Conservation (phyloP, 2,329 filamentous ascomycete genomes). For the Aaosphaeria arxii region DNA sequence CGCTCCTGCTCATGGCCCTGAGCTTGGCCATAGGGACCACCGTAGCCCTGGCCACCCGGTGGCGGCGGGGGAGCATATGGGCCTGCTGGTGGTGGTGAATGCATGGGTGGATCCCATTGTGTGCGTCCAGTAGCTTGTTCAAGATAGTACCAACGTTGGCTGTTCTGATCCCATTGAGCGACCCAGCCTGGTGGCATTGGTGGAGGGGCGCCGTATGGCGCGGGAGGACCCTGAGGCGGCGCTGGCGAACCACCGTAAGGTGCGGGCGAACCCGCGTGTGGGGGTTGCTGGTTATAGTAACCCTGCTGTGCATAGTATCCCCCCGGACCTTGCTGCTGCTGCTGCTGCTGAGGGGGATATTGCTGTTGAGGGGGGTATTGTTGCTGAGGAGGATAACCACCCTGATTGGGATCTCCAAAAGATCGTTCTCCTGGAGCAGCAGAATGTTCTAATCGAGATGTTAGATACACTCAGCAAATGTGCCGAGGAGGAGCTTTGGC, state of each 20-base stretch:
- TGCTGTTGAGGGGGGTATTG: neutral
- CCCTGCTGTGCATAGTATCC: conserved; percentile 2
- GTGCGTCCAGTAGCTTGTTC: conserved; percentile 60
- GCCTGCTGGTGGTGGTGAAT: conserved; percentile 22
- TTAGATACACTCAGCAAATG: neutral
- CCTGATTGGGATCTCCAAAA: neutral
- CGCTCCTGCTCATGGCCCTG: conserved; percentile 8
- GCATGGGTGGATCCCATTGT: conserved; percentile 61
- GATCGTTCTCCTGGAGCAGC: neutral
- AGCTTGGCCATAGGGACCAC: conserved; percentile 21
- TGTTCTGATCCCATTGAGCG: conserved; percentile 60
- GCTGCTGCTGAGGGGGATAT: conserved; percentile 1
- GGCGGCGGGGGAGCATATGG: conserved; percentile 31
- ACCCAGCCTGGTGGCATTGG: conserved; percentile 54
- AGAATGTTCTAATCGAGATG: neutral
- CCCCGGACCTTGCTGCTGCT: conserved; percentile 13
- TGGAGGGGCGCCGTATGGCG: conserved; percentile 27
- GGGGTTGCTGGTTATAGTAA: conserved; percentile 9
- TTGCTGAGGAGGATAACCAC: conserved; percentile 3
- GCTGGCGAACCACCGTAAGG: conserved; percentile 8
- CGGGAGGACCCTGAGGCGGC: conserved; percentile 12
- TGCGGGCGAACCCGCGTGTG: conserved; percentile 17
- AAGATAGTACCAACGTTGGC: conserved; percentile 64
- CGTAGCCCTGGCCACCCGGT: conserved; percentile 15
- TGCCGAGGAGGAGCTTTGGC: neutral